Evolutionary conservation across 2,329 filamentous ascomycete genomes (phyloP), one percentile per base, ranked within the genome.

Genomic region (Nothopassalora personata): DNA sequence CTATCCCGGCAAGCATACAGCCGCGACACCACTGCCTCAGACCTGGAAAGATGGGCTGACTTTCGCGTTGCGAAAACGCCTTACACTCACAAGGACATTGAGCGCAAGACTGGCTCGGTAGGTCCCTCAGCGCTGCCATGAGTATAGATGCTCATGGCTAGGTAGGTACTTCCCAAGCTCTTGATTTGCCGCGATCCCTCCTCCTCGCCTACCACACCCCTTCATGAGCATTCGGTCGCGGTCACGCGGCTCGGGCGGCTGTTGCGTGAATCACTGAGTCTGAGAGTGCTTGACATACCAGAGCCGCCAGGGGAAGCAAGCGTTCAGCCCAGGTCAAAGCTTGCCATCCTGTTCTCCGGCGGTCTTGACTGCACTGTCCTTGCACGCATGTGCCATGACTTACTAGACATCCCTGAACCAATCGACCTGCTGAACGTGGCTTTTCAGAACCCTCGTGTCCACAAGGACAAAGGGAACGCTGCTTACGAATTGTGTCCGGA

Each of bases 401-500:
- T 95, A 2, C 72, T 97, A 1, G 88, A 89, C 0, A 13, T 71
- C 0, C 74, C 80, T 4, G 86, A 95, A 68, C 78, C 82, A 1
- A 86, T 99, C 61, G 94, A 97, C 70, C 80, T 99, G 8, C 81
- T 99, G 63, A 99, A 99, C 66, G 93, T 99, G 49, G 94, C 93
- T 0, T 99, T 99, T 69, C 90, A 99, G 73, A 99, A 99, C 65
- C 93, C 92, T 87, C 64, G 86, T 81, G 60, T 85, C 64, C 66
- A 84, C 67, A 69, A 73, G 66, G 45, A 70, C 68, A 55, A 64
- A 54, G 57, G 56, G 65, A 61, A 71, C 28, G 62, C 67, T 11
- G 72, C 86, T 0, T 97, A 90, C 68, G 91, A 96, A 74, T 80
- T 84, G 27, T 99, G 94, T 65, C 94, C 94, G 0, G 94, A 99